A percentile compares a stretch with the other conserved stretches of the same genome.
Conservation (phyloP, 306 rosid species). For the Mimosa pudica region DNA sequence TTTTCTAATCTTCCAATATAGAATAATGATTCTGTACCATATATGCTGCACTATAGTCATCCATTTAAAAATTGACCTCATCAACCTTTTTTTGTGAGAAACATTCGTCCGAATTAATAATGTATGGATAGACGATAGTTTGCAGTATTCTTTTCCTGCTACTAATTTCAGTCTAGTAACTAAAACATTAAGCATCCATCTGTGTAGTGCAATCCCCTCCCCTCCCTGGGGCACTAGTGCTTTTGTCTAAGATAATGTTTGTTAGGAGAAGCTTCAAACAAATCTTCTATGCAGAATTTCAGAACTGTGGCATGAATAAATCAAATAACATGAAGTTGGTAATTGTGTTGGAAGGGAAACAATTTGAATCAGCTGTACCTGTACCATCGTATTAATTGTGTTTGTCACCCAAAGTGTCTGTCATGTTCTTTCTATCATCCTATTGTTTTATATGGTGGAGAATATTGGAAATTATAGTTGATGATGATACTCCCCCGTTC, state of each 20-base stretch:
- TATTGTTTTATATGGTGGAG: not conserved
- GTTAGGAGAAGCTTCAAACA: not conserved
- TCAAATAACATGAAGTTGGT: not conserved
- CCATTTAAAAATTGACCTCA: not conserved
- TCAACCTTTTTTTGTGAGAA: not conserved
- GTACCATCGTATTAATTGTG: not conserved
- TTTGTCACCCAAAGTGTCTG: not conserved
- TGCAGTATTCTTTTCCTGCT: not conserved
- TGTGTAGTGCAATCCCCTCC: not conserved
- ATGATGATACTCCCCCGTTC: not conserved
- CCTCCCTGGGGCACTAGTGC: not conserved
- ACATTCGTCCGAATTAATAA: not conserved
- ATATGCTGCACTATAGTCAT: not conserved
- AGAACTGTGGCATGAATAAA: not conserved
- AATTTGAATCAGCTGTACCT: not conserved
- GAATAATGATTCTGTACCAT: no score
- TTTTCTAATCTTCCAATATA: no score
- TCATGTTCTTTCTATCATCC: not conserved
- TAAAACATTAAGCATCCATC: not conserved
- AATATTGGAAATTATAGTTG: not conserved
- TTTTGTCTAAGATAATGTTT: not conserved
- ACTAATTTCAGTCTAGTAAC: not conserved
- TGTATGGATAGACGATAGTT: not conserved
- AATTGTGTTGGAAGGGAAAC: not conserved
- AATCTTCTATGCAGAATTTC: not conserved